Percentiles rank a stretch among this genome's conserved stretches.
Evolutionary conservation across 1,284 basidiomycete species (phyloP).

Genomic region (Ceratobasidium sp.): DNA sequence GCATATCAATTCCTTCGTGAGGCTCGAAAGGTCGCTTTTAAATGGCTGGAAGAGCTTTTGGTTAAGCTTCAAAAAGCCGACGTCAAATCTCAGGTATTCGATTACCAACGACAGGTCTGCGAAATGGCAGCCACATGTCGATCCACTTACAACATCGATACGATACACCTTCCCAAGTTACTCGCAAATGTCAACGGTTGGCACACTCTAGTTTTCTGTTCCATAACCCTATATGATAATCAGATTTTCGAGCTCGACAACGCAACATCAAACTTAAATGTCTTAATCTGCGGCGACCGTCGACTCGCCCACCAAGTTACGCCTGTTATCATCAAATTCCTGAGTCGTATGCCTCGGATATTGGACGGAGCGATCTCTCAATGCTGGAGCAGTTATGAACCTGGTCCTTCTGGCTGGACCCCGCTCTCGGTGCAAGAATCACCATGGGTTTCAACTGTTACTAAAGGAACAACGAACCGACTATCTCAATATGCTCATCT

Average conservation of each 20-base stretch:
- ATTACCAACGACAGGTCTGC: constrained; percentile 28
- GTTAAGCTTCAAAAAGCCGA: not conserved
- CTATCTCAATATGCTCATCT: constrained; percentile 41
- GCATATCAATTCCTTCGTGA: not conserved
- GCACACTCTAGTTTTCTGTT: constrained; percentile 35
- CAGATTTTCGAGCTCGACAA: constrained; percentile 10
- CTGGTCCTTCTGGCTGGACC: constrained; percentile 6
- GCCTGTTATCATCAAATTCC: not conserved
- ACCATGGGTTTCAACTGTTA: constrained; percentile 29
- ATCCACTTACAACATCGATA: constrained; percentile 43
- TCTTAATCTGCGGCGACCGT: constrained; percentile 11
- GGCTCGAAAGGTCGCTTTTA: not conserved
- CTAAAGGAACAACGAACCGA: not conserved
- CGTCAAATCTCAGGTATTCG: not conserved
- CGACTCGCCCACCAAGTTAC: constrained; percentile 20
- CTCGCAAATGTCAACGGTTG: constrained; percentile 28
- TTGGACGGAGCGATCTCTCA: not conserved
- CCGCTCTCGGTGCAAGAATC: not conserved
- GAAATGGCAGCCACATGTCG: constrained; percentile 44
- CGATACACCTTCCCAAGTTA: not conserved
- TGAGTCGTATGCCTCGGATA: not conserved
- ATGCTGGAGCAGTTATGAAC: not conserved
- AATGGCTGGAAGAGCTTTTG: constrained; percentile 1
- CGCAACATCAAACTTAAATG: not conserved
- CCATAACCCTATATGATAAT: constrained; percentile 39